A percentile compares a stretch with the other conserved stretches of the same genome.
These are phyloP conservation scores for Hyphopichia khmerensis DNA, from an alignment of 1,139 yeast genomes.

Conservation along the genomic window DNA sequence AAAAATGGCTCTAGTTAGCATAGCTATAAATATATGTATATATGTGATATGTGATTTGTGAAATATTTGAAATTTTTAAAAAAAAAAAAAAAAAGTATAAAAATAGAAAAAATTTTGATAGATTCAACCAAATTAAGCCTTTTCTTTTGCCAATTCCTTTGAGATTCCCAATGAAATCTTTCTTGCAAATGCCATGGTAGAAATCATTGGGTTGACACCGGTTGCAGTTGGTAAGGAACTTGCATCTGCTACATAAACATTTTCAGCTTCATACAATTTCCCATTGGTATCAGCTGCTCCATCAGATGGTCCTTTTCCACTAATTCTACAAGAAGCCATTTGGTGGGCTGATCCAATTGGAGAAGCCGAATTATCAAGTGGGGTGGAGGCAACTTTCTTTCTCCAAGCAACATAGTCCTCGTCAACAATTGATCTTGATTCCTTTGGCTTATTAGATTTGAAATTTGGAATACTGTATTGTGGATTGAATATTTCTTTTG, in stretches of 20 bases:
- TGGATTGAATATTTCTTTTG: constrained; percentile 43
- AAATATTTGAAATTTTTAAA: not conserved
- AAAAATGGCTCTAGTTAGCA: not conserved
- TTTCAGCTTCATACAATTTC: constrained; percentile 50
- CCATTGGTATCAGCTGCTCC: constrained; percentile 54
- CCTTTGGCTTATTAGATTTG: constrained; percentile 36
- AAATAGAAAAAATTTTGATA: not conserved
- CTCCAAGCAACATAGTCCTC: constrained; percentile 50
- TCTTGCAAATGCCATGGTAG: constrained; percentile 42
- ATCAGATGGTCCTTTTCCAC: constrained; percentile 45
- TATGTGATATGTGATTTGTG: too few species aligned
- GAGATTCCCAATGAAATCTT: constrained; percentile 33
- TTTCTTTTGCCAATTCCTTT: constrained; percentile 26
- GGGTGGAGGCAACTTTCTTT: constrained; percentile 24
- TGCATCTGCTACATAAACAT: constrained; percentile 57
- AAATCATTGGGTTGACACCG: constrained; percentile 56
- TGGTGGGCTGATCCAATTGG: constrained; percentile 58
- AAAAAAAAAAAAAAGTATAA: not conserved
- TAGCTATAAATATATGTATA: not conserved
- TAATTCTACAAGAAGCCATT: constrained; percentile 58
- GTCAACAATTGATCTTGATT: constrained; percentile 41
- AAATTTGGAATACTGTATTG: constrained; percentile 40
- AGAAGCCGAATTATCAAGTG: constrained; percentile 28
- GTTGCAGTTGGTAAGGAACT: constrained; percentile 58
- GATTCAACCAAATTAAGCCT: not conserved